Percentiles rank a stretch among this genome's conserved stretches.
These are phyloP conservation scores for Naegleria fowleri DNA, from an alignment of 208 protist genomes.

Conservation along the genomic window DNA sequence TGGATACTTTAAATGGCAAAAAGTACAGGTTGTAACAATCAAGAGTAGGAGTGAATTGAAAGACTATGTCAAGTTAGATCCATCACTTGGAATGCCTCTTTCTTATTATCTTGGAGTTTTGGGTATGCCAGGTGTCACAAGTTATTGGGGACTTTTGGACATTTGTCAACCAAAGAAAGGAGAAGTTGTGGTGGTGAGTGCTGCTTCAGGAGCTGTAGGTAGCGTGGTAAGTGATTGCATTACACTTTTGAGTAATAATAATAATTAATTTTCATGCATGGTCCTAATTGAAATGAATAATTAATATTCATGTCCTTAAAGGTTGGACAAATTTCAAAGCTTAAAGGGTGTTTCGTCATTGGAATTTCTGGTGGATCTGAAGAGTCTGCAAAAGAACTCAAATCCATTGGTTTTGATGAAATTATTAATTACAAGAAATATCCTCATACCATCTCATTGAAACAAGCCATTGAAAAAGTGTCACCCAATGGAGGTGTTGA, in stretches of 20 bases:
- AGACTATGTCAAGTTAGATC: not conserved
- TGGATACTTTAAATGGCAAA: not conserved
- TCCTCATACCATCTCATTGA: not conserved
- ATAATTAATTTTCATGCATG: no score
- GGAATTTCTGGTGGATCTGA: conserved; percentile 33
- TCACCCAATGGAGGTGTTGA: not conserved
- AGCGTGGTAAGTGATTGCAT: not conserved
- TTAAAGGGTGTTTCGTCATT: conserved; percentile 34
- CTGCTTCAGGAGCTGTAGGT: conserved; percentile 32
- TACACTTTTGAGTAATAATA: no score
- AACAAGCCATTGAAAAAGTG: conserved; percentile 2
- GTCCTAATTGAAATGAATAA: no score
- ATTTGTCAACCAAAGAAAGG: conserved; percentile 31
- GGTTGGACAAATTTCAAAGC: conserved; percentile 40
- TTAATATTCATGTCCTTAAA: not conserved
- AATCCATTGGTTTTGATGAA: conserved; percentile 32
- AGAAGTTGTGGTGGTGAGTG: conserved; percentile 36
- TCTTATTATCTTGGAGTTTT: not conserved
- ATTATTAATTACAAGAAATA: conserved; percentile 33
- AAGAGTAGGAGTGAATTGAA: not conserved
- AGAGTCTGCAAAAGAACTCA: conserved; percentile 23
- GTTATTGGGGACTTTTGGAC: conserved; percentile 1
- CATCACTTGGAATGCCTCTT: not conserved
- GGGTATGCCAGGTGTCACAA: not conserved
- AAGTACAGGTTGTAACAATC: not conserved